Evolutionary conservation across 306 rosid species (phyloP).

Genomic region (Lathyrus tuberosus): DNA sequence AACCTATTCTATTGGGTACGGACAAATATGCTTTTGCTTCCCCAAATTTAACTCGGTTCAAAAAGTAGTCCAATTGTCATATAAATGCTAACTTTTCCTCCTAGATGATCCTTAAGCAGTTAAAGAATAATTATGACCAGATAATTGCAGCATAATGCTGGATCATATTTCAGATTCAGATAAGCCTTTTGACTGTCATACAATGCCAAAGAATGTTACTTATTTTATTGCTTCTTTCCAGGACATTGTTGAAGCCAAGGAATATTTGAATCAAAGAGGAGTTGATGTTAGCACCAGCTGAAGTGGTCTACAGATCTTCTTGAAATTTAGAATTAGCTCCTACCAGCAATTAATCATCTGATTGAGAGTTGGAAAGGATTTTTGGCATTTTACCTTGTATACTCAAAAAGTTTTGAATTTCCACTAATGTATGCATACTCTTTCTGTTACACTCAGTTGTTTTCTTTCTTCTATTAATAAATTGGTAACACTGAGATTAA

Average conservation of each 20-base stretch:
- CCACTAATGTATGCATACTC: constrained; percentile 15
- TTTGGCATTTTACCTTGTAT: constrained; percentile 19
- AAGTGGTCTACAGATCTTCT: constrained; percentile 31
- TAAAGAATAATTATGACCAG: neutral
- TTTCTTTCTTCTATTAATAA: neutral
- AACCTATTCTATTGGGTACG: too few relatives aligned
- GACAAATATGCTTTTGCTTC: neutral
- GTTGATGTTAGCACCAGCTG: constrained; percentile 62
- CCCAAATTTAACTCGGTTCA: neutral
- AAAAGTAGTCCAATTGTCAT: neutral
- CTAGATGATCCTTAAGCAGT: constrained; percentile 8
- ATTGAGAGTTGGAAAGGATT: constrained; percentile 18
- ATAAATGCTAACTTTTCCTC: neutral
- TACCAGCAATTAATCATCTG: constrained; percentile 17
- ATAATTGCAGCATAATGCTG: neutral
- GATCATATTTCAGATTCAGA: constrained; percentile 5
- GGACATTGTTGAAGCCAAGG: constrained; percentile 85
- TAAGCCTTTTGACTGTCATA: neutral
- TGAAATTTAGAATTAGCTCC: constrained; percentile 29
- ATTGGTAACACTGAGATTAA: neutral
- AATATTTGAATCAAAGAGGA: constrained; percentile 67
- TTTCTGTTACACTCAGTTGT: neutral
- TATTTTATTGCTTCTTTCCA: constrained; percentile 42
- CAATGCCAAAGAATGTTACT: constrained; percentile 3
- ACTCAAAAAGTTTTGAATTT: constrained; percentile 28